Evolutionary conservation across 2,329 filamentous ascomycete genomes (phyloP).

Genomic region (Verticillium dahliae): DNA sequence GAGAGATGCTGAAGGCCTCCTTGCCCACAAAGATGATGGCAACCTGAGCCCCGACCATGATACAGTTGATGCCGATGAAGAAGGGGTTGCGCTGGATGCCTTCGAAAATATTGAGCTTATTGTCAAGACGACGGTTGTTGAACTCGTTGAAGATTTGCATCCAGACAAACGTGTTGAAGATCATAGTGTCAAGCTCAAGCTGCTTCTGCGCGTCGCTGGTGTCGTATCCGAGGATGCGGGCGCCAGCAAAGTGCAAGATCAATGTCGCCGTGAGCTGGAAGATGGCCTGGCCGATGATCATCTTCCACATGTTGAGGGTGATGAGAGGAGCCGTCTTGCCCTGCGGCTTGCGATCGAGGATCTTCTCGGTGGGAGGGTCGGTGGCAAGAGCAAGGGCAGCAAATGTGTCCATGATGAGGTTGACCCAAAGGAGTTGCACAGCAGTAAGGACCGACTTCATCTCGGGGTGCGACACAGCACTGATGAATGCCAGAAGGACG

Average conservation of each 20-base stretch:
- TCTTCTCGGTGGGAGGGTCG: constrained; percentile 50
- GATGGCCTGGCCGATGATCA: constrained; percentile 56
- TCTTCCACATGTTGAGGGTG: constrained; percentile 63
- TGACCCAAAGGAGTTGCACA: constrained; percentile 63
- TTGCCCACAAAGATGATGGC: constrained; percentile 53
- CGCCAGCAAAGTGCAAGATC: constrained; percentile 54
- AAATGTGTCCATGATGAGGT: constrained; percentile 65
- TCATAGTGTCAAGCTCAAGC: constrained; percentile 47
- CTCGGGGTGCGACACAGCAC: constrained; percentile 49
- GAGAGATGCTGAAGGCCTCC: constrained; percentile 40
- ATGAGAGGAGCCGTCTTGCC: constrained; percentile 66
- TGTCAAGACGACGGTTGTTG: constrained; percentile 58
- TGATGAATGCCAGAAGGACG: constrained; percentile 58
- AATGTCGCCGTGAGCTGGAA: constrained; percentile 55
- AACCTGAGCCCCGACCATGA: constrained; percentile 53
- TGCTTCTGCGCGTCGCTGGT: constrained; percentile 29
- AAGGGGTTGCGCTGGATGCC: constrained; percentile 49
- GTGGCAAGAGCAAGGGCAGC: constrained; percentile 60
- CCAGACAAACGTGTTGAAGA: constrained; percentile 68
- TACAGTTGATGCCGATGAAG: constrained; percentile 48
- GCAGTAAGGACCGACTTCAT: constrained; percentile 57
- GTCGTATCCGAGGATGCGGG: constrained; percentile 45
- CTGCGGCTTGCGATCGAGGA: constrained; percentile 47
- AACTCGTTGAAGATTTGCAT: constrained; percentile 68
- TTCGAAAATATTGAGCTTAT: constrained; percentile 56